phyloP scores from a whole-genome alignment of 2,329 filamentous ascomycete species.

The Sphaerulina populicola region DNA sequence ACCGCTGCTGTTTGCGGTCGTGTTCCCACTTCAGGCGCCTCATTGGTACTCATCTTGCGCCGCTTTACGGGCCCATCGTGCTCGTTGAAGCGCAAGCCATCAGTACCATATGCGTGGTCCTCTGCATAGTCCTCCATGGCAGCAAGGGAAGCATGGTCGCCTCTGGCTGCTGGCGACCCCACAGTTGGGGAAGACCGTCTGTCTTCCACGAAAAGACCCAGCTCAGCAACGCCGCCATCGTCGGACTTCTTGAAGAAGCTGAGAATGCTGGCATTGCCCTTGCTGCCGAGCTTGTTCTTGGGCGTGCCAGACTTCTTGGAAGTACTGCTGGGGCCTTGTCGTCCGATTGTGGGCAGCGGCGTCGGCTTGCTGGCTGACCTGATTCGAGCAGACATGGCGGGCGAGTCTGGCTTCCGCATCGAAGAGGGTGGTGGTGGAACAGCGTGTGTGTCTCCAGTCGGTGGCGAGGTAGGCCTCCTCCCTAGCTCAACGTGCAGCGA shows the following conservation, averaged over 20 bases:
- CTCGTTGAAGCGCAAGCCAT: constrained; percentile 38
- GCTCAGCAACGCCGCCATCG: constrained; percentile 23
- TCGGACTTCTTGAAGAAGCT: constrained; percentile 49
- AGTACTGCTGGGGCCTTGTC: constrained; percentile 24
- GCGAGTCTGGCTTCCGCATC: constrained; percentile 20
- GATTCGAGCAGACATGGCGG: constrained; percentile 27
- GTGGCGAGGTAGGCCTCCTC: constrained; percentile 42
- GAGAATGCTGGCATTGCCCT: constrained; percentile 46
- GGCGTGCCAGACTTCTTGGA: constrained; percentile 32
- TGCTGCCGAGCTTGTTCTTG: constrained; percentile 35
- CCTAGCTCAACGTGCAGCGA: constrained; percentile 35
- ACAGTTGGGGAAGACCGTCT: neutral
- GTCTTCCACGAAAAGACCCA: constrained; percentile 34
- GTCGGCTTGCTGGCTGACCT: constrained; percentile 18
- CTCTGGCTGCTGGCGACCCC: neutral
- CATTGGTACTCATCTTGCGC: constrained; percentile 28
- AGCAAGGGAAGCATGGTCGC: neutral
- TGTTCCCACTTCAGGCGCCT: constrained; percentile 22
- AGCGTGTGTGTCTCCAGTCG: constrained; percentile 33
- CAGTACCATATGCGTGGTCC: constrained; percentile 15
- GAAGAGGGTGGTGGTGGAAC: constrained; percentile 27
- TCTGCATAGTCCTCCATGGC: neutral
- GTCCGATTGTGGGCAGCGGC: constrained; percentile 26
- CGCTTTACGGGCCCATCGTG: constrained; percentile 37
- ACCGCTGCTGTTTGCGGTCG: neutral